Evolutionary conservation across 305 asterid species (phyloP).

Genomic region (Ruellia speciosa): DNA sequence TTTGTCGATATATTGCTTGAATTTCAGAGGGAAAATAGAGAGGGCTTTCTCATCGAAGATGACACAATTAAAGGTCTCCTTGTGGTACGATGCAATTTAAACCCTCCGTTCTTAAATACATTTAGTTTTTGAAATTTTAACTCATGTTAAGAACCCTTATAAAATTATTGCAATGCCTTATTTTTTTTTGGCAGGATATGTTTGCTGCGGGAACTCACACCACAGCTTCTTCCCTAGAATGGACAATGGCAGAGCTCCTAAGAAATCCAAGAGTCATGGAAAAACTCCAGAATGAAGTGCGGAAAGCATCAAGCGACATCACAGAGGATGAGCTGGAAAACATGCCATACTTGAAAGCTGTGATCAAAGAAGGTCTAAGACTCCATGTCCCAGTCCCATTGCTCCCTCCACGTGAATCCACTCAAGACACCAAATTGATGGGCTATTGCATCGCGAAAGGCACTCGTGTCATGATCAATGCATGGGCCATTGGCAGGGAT

Average conservation of each 20-base stretch:
- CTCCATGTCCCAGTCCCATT: conserved; percentile 21
- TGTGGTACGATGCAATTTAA: conserved; percentile 26
- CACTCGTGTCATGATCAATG: conserved; percentile 19
- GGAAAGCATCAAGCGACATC: conserved; percentile 15
- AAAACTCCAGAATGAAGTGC: conserved; percentile 23
- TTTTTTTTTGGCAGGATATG: conserved; percentile 23
- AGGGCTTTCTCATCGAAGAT: conserved; percentile 34
- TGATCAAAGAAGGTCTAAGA: conserved; percentile 27
- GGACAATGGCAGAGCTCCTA: conserved; percentile 31
- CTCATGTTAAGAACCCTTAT: no score
- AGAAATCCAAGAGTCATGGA: conserved; percentile 21
- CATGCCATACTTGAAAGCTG: conserved; percentile 30
- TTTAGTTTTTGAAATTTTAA: no score
- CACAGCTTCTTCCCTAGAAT: conserved; percentile 19
- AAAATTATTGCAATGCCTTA: no score
- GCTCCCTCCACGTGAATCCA: conserved; percentile 10
- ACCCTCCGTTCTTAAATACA: neutral
- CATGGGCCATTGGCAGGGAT: conserved; percentile 26
- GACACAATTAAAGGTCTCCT: conserved; percentile 36
- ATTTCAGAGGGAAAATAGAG: conserved; percentile 24
- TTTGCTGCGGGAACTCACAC: conserved; percentile 32
- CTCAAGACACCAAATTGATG: conserved; percentile 19
- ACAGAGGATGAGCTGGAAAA: conserved; percentile 14
- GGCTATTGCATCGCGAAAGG: conserved; percentile 19
- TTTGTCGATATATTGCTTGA: conserved; percentile 47